A percentile compares a stretch with the other conserved stretches of the same genome.
Conservation (phyloP, 495 filamentous ascomycete species). For the Penicillium waksmanii region DNA sequence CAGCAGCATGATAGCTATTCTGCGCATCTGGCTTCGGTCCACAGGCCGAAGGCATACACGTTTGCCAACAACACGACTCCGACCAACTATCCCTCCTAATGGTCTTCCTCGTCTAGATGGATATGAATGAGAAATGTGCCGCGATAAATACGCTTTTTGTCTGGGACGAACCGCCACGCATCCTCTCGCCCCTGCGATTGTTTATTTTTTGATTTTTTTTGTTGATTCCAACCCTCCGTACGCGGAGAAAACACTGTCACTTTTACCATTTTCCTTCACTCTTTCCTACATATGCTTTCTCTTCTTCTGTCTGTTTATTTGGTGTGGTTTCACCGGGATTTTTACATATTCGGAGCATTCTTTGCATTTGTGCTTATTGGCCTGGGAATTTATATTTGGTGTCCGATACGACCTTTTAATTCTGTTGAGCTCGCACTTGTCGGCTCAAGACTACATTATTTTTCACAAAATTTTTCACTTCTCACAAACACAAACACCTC, state of each 20-base stretch:
- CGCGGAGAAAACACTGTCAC: slow-evolving; percentile 23
- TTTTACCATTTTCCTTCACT: slow-evolving; percentile 14
- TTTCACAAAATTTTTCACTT: not conserved
- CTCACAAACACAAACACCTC: slow-evolving; percentile 1
- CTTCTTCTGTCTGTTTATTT: slow-evolving; percentile 28
- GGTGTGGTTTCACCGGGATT: slow-evolving; percentile 29
- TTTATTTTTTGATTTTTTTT: slow-evolving; percentile 9
- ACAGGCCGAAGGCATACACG: slow-evolving; percentile 48
- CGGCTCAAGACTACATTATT: slow-evolving; percentile 20
- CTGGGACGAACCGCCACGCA: slow-evolving; percentile 29
- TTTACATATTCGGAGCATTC: slow-evolving; percentile 36
- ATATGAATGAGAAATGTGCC: slow-evolving; percentile 35
- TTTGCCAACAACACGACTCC: slow-evolving; percentile 48
- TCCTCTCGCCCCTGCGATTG: slow-evolving; percentile 18
- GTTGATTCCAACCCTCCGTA: slow-evolving; percentile 8
- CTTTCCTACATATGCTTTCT: slow-evolving; percentile 21
- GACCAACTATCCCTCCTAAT: slow-evolving; percentile 38
- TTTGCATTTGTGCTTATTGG: slow-evolving; percentile 36
- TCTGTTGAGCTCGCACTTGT: slow-evolving; percentile 15
- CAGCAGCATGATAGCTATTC: slow-evolving; percentile 47
- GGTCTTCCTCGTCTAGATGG: slow-evolving; percentile 17
- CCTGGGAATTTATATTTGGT: slow-evolving; percentile 29
- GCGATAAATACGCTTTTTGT: slow-evolving; percentile 31
- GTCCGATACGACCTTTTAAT: slow-evolving; percentile 35
- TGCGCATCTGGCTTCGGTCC: slow-evolving; percentile 39